phyloP scores from a whole-genome alignment of 2,329 filamentous ascomycete species.

The Corinectria fuckeliana region DNA sequence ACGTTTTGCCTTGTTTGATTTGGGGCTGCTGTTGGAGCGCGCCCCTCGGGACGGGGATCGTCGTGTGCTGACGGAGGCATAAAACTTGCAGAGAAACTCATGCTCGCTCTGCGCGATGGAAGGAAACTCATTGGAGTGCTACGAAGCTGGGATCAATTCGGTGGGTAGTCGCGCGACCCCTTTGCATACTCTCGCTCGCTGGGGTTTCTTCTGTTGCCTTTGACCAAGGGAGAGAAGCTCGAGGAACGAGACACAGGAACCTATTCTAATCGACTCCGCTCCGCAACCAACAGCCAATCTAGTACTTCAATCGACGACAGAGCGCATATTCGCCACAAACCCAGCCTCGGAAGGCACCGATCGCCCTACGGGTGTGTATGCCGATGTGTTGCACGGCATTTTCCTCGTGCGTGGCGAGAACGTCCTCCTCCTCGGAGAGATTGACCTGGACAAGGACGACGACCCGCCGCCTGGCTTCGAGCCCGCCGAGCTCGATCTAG shows the following conservation, averaged over 20 bases:
- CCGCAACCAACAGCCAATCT: conserved; percentile 73
- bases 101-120: conserved; percentile 89
- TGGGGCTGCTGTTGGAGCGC: not conserved
- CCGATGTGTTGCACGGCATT: conserved; percentile 83
- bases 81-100: conserved; percentile 79
- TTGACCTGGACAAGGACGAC: conserved; percentile 96
- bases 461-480: conserved; percentile 77
- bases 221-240: not conserved
- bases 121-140: conserved; percentile 92
- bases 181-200: not conserved
- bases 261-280: conserved; percentile 18
- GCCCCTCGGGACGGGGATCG: conserved; percentile 24
- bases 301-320: conserved; percentile 89
- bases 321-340: conserved; percentile 77
- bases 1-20: conserved; percentile 15
- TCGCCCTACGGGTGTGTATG: conserved; percentile 65
- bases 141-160: conserved; percentile 97
- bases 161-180: conserved; percentile 57
- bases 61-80: conserved; percentile 33
- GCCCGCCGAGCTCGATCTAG: conserved; percentile 69
- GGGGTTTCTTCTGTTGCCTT: not conserved
- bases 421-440: conserved; percentile 93
- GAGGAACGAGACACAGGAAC: not conserved
- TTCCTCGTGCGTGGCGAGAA: conserved; percentile 97
- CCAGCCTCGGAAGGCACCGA: conserved; percentile 49